phyloP scores from a whole-genome alignment of 1,284 basidiomycete species.

The Schizophyllum commune region DNA sequence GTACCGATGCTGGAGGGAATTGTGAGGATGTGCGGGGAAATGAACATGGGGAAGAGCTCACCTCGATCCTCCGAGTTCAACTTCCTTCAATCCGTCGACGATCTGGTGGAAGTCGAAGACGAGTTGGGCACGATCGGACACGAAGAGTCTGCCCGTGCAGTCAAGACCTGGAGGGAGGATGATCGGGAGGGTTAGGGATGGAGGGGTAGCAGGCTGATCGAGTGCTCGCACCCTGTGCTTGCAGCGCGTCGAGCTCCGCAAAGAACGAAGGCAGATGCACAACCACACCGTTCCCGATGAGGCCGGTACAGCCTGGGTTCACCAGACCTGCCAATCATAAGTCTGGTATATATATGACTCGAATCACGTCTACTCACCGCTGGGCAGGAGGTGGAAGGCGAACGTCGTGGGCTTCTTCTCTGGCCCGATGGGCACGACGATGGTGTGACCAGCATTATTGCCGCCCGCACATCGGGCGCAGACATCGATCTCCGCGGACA shows the following conservation, averaged over 20 bases:
- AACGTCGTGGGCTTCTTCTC: slow-evolving; percentile 75
- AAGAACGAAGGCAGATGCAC: slow-evolving; percentile 96
- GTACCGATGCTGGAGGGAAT: slow-evolving; percentile 77
- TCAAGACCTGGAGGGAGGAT: slow-evolving; percentile 59
- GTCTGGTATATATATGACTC: slow-evolving; percentile 4
- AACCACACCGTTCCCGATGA: slow-evolving; percentile 94
- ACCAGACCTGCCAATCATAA: slow-evolving; percentile 60
- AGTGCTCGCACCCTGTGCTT: slow-evolving; percentile 65
- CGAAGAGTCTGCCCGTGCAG: slow-evolving; percentile 80
- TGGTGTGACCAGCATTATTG: slow-evolving; percentile 98
- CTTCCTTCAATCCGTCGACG: slow-evolving; percentile 97
- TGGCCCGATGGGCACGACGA: slow-evolving; percentile 74
- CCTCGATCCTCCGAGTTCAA: slow-evolving; percentile 90
- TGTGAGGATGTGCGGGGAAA: slow-evolving; percentile 2
- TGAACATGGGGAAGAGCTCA: slow-evolving; percentile 21
- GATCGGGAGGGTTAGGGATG: background rate
- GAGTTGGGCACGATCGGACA: slow-evolving; percentile 94
- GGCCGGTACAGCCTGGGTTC: slow-evolving; percentile 79
- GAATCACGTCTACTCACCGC: slow-evolving; percentile 49
- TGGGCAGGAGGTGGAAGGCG: slow-evolving; percentile 94
- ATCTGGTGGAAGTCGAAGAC: slow-evolving; percentile 99
- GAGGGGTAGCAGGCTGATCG: slow-evolving; percentile 3
- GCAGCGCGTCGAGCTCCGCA: slow-evolving; percentile 81
- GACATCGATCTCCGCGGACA: slow-evolving; percentile 83
- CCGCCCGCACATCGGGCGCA: slow-evolving; percentile 97